phyloP scores from a whole-genome alignment of 2,329 filamentous ascomycete genomes.

The Hypoxylon sp. region DNA sequence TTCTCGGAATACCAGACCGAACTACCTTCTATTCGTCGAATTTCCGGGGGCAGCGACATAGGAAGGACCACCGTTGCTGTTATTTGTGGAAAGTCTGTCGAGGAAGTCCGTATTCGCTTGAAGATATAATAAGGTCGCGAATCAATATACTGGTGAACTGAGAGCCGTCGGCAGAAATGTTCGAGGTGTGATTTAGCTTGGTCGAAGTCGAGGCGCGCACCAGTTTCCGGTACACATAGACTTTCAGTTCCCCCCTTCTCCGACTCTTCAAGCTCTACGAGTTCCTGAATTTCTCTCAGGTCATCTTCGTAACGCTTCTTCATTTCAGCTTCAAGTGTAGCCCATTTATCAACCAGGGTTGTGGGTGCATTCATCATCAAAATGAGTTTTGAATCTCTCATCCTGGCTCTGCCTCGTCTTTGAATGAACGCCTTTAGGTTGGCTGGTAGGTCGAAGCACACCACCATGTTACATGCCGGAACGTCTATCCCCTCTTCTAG shows the following conservation, averaged over 20 bases:
- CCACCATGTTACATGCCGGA: conserved; percentile 73
- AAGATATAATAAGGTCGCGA: conserved; percentile 77
- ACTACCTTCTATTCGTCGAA: conserved; percentile 69
- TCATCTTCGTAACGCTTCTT: conserved; percentile 77
- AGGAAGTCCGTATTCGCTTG: conserved; percentile 53
- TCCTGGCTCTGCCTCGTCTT: conserved; percentile 67
- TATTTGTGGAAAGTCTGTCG: conserved; percentile 52
- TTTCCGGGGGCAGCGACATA: conserved; percentile 72
- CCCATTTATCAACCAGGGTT: conserved; percentile 67
- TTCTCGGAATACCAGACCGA: conserved; percentile 77
- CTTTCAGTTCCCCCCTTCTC: conserved; percentile 54
- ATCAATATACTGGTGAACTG: conserved; percentile 72
- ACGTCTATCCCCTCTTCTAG: conserved; percentile 79
- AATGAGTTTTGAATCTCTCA: conserved; percentile 65
- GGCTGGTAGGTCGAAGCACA: conserved; percentile 67
- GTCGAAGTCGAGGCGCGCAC: conserved; percentile 78
- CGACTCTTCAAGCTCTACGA: conserved; percentile 64
- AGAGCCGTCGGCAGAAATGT: conserved; percentile 81
- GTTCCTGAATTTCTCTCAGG: conserved; percentile 63
- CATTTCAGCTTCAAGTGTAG: conserved; percentile 79
- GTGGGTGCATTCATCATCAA: conserved; percentile 59
- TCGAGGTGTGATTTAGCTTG: conserved; percentile 82
- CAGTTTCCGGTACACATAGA: conserved; percentile 59
- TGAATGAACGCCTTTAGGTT: conserved; percentile 73
- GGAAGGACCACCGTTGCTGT: conserved; percentile 79